phyloP scores from a whole-genome alignment of 257 asterid genomes.

The Solanum sparsipilum region DNA sequence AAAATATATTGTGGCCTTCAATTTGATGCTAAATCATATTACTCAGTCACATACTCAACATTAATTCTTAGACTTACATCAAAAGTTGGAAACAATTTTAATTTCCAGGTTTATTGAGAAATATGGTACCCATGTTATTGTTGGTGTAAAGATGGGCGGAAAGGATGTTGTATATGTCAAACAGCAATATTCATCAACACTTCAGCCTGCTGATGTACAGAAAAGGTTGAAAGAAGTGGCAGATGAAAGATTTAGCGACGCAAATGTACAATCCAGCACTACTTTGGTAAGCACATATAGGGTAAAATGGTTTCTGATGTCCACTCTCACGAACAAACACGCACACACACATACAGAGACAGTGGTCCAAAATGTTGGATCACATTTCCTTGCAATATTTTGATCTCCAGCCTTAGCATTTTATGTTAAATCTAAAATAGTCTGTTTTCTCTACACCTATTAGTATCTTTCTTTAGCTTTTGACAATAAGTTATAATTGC shows the following conservation, averaged over 20 bases:
- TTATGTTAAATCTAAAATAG: neutral
- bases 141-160: conserved; percentile 97
- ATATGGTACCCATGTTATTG: conserved; percentile 83
- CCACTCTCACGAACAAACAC: neutral
- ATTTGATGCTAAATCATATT: neutral
- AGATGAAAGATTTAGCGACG: neutral
- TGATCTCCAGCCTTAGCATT: neutral
- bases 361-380: neutral
- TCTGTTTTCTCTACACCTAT: neutral
- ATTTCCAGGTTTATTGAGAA: conserved; percentile 80
- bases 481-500: neutral
- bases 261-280: neutral
- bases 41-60: neutral
- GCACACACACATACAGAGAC: neutral
- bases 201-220: neutral
- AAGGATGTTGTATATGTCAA: conserved; percentile 44
- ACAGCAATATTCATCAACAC: neutral
- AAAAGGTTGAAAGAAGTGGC: neutral
- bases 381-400: neutral
- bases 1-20: neutral
- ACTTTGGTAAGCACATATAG: neutral
- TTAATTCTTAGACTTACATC: neutral
- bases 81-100: conserved; percentile 9
- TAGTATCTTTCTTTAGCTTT: neutral
- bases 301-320: neutral